Base-by-base conservation (phyloP, 2,329 filamentous ascomycete species). In the Colletotrichum brevisporum region DNA sequence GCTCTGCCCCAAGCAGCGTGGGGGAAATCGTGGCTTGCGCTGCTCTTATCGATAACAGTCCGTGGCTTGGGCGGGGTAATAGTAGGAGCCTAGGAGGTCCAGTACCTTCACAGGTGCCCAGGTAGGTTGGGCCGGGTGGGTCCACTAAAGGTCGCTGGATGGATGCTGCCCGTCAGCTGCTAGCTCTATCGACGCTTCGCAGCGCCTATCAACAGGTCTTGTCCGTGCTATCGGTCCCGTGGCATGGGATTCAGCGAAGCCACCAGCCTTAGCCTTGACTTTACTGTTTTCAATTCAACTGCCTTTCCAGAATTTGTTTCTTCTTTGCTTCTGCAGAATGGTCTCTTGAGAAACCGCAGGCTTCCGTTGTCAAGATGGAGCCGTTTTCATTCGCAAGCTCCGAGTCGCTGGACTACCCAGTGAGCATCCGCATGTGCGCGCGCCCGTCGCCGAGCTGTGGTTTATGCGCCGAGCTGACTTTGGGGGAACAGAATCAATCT, bases 321-420 rank as follows among this genome's bases (percentile, higher is more conserved):
- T 55, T 26, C 31, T 31, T 41, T 48, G 58, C n/a, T 24, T 24
- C 59, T 48, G 24, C 26, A 69, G 27, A 56, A 69, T 69, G 66
- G 54, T 27, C 36, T 55, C 51, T 67, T 56, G 52, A 67, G 24
- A 51, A 36, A 24, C 52, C 12, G 43, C 6, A 31, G 60, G 41
- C 55, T 73, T 69, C 51, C 50, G 73, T 72, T 64, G 59, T 59
- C 62, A 66, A 43, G 31, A 98, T 98, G 94, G 96, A 99, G 82
- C 92, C 95, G 60, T 98, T 97, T 82, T 97, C 95, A 36, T 98
- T 98, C 84, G 95, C 94, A 74, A 94, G 91, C 77, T 97, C 96
- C 69, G 92, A 94, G 73, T 90, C 93, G 80, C 86, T 98, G 74
- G 88, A 94, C 74, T 89, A 95, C 72, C 90, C 92, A 21, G 85